Percentiles rank a stretch among this genome's conserved stretches.
phyloP scores from a whole-genome alignment of 1,139 yeast species.

The Candida neerlandica region DNA sequence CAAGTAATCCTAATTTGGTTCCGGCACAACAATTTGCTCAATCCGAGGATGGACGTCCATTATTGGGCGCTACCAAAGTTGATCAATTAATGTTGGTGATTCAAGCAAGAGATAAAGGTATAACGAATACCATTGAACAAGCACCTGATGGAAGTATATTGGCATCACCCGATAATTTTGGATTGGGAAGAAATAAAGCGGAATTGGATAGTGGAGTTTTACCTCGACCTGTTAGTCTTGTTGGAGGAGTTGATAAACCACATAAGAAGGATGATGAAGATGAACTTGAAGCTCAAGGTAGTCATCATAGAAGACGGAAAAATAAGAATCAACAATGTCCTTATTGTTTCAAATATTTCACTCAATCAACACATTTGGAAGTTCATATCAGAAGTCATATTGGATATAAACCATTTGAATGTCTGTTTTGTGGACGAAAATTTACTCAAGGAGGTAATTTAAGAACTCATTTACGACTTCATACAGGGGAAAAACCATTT shows the following conservation, averaged over 20 bases:
- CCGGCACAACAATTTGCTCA: conserved; percentile 50
- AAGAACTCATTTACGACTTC: conserved; percentile 82
- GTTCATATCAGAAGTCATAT: conserved; percentile 79
- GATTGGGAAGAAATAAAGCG: conserved; percentile 32
- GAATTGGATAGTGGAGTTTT: conserved; percentile 34
- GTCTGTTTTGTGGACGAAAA: conserved; percentile 75
- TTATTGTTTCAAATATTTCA: conserved; percentile 67
- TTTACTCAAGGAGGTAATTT: conserved; percentile 93
- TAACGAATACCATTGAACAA: conserved; percentile 59
- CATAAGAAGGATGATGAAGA: conserved; percentile 28
- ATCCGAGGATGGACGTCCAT: conserved; percentile 63
- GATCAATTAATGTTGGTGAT: conserved; percentile 89
- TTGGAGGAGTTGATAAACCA: conserved; percentile 83
- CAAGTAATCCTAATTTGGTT: conserved; percentile 26
- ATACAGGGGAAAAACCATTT: conserved; percentile 91
- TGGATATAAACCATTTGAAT: conserved; percentile 78
- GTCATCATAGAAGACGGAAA: conserved; percentile 29
- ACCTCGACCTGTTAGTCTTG: conserved; percentile 68
- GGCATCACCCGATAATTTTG: conserved; percentile 59
- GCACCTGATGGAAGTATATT: conserved; percentile 62
- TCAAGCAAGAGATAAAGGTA: conserved; percentile 81
- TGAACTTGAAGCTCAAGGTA: conserved; percentile 17
- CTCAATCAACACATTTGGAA: conserved; percentile 77
- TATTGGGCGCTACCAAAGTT: conserved; percentile 82
- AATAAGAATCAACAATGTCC: conserved; percentile 67